Evolutionary conservation across 2,329 filamentous ascomycete genomes (phyloP), one percentile per base, ranked within the genome.

Genomic region (Colletotrichum orchidophilum): DNA sequence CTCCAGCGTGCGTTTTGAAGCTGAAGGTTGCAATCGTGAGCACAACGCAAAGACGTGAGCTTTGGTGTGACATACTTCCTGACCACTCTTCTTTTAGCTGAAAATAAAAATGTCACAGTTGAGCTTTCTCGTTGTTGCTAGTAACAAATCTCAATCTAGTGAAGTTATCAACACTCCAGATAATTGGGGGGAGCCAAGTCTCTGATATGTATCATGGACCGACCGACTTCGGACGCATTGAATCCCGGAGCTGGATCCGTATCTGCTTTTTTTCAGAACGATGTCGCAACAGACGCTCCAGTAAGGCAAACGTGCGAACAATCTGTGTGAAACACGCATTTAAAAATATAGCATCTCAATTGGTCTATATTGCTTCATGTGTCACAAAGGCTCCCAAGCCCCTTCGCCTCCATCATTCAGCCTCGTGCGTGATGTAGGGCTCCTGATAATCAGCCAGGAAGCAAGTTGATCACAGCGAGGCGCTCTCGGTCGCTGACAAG

Each of bases 311-410:
- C 21, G 49, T 35, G 46, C 21, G 26, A 60, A 29, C 33, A 18
- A 49, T 35, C 13, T 35, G 57, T 57, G 49, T 69, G 69, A 63
- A 63, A 71, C 69, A 63, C 59, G 58, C 59, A 60, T 27, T 54
- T 59, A 26, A 24, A 54, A 59, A 15, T 21, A 54, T 35, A 49
- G 11, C 7, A 12, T 33, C n/a, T 59, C 31, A 26, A 71, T 60
- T 69, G 53, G 69, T 59, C 33, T 59, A 54, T 63, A 26, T 52
- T 63, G 33, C 29, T 29, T 12, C 13, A 31, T 52, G 26, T 15
- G 12, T n/a, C 18, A 11, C 42, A 33, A 31, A 59, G 64, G 58
- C 24, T 35, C 35, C 21, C 53, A 63, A 59, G 65, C 53, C 68
- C 55, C 50, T 15, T 46, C 27, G 42, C 15, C 46, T 61, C 49